phyloP scores from a whole-genome alignment of 1,139 yeast species.

The Citeromyces hawaiiensis region DNA sequence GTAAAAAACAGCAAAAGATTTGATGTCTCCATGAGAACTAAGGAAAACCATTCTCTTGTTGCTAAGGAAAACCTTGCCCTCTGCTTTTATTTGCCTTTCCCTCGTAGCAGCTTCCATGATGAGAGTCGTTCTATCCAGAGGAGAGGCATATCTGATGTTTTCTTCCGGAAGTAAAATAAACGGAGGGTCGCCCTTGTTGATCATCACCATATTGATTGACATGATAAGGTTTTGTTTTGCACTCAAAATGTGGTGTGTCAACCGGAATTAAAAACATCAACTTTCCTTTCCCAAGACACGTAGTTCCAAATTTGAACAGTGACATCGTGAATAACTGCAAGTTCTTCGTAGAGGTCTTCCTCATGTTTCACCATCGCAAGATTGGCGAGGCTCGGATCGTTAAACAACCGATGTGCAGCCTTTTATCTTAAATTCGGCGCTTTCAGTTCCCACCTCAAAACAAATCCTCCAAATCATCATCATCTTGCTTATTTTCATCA shows the following conservation, averaged over 20 bases:
- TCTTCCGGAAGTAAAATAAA: slow-evolving; percentile 4
- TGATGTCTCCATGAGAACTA: slow-evolving; percentile 3
- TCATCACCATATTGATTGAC: slow-evolving; percentile 5
- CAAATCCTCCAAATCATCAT: slow-evolving; percentile 28
- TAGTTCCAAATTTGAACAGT: too few relatives aligned
- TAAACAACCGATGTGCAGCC: too few relatives aligned
- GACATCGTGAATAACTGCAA: too few relatives aligned
- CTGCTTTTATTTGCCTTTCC: slow-evolving; percentile 2
- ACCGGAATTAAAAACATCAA: too few relatives aligned
- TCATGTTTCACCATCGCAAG: too few relatives aligned
- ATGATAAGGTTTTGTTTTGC: not conserved
- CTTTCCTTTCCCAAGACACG: too few relatives aligned
- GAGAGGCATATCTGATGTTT: slow-evolving; percentile 2
- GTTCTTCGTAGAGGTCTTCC: too few relatives aligned
- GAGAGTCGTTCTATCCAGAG: slow-evolving; percentile 1
- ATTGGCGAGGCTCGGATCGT: too few relatives aligned
- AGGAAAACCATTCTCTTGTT: slow-evolving; percentile 3
- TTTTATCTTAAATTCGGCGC: too few relatives aligned
- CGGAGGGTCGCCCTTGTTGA: slow-evolving; percentile 1
- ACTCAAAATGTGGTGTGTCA: not conserved
- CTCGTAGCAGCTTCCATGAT: not conserved
- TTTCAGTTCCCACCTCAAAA: too few relatives aligned
- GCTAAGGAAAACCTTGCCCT: slow-evolving; percentile 4
- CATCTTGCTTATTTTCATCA: slow-evolving; percentile 16
- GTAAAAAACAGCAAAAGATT: slow-evolving; percentile 2